Base-by-base conservation (phyloP, 768 basidiomycete species). In the Brasilioporus rufonigricans region DNA sequence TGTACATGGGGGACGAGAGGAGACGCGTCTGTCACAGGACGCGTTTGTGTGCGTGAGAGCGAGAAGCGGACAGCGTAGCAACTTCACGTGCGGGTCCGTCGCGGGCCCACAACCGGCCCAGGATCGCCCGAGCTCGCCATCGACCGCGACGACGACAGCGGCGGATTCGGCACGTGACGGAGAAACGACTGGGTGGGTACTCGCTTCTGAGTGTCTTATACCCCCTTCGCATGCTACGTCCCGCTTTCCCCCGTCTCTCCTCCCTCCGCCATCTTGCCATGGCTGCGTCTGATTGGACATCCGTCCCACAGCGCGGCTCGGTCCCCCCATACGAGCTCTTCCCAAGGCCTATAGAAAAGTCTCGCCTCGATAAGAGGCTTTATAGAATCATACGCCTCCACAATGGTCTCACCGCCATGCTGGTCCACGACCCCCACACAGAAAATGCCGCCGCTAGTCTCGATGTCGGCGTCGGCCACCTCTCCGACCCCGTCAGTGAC, bases 401-500 rank as follows among this genome's bases (percentile, higher is more conserved):
- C 8, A 99, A 98, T 65, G 93, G 90, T 4, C 73, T 99, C n/a
- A 86, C 91, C 57, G 93, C 86, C 1, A 82, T 88, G 59, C 72
- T 99, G 24, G 79, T 98, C 14, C 86, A 86, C 52, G 96, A 99
- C 67, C 72, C 81, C 0, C 85, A 84, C 58, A 85, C 95, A 6
- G 97, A 99, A 74, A 97, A 95, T 73, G 90, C 93, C 12, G 92
- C 94, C 0, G 97, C 96, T 2, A 91, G 92, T 66, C 79, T 99
- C 64, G 91, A 96, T 71, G 93, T 98, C 48, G 87, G 88, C 33
- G 94, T 98, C 2, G 97, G 97, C 5, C 95, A 98, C 71, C 71
- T 99, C 50, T 84, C 81, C 41, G 97, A 99, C 71, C 97, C 97
- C 16, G 92, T 92, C 66, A 71, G 87, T 76, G 13, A 0, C 36